Evolutionary conservation across 2,329 filamentous ascomycete genomes (phyloP).

Genomic region (Aspergillus hiratsukae): DNA sequence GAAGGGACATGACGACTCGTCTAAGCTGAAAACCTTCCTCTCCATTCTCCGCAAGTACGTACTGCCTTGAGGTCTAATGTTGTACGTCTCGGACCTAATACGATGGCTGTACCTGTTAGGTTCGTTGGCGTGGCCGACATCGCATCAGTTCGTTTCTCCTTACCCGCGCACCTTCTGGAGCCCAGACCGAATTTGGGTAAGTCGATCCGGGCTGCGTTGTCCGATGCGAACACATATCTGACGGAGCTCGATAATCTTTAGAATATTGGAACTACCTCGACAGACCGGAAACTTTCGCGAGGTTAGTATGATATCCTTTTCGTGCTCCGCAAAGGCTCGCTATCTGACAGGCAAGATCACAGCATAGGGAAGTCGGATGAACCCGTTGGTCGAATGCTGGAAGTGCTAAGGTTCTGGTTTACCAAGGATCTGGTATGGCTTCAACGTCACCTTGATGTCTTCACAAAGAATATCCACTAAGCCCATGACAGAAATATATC

Average conservation of each 20-base stretch:
- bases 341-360: slow-evolving; percentile 35
- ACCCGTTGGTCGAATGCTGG: slow-evolving; percentile 86
- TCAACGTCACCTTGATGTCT: not conserved
- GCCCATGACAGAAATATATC: slow-evolving; percentile 70
- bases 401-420: slow-evolving; percentile 94
- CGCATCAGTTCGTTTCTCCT: slow-evolving; percentile 89
- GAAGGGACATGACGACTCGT: slow-evolving; percentile 69
- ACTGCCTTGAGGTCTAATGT: not conserved
- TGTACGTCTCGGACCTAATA: not conserved
- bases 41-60: slow-evolving; percentile 77
- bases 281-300: slow-evolving; percentile 81
- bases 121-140: slow-evolving; percentile 97
- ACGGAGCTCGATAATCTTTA: slow-evolving; percentile 23
- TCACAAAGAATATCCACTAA: slow-evolving; percentile 14
- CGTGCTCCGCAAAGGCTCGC: slow-evolving; percentile 13
- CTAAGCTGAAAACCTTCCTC: slow-evolving; percentile 84
- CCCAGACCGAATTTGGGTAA: slow-evolving; percentile 84
- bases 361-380: slow-evolving; percentile 87
- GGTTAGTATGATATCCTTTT: slow-evolving; percentile 38
- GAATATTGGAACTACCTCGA: slow-evolving; percentile 99
- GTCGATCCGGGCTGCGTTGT: slow-evolving; percentile 5
- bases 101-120: slow-evolving; percentile 44
- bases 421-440: slow-evolving; percentile 77
- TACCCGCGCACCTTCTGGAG: slow-evolving; percentile 91
- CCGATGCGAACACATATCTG: slow-evolving; percentile 7